Percentiles rank a stretch among this genome's conserved stretches.
These are phyloP conservation scores for Cytospora mali DNA, from an alignment of 2,329 filamentous ascomycete genomes.

Conservation along the genomic window DNA sequence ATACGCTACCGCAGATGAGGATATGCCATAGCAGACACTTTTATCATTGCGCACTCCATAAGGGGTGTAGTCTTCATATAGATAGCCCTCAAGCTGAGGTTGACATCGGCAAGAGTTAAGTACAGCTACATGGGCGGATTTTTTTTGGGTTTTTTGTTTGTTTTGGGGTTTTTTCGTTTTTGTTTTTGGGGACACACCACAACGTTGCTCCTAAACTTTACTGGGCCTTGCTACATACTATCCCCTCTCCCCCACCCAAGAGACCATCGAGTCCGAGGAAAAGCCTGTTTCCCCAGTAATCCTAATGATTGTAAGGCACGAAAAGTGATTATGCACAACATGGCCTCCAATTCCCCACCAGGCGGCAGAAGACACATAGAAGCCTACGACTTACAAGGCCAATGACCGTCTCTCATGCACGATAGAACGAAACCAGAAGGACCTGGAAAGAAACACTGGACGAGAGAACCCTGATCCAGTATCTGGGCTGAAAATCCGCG, in stretches of 20 bases:
- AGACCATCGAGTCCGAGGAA: background rate
- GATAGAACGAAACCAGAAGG: background rate
- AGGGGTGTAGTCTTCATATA: background rate
- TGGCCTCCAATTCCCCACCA: background rate
- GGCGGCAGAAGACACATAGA: background rate
- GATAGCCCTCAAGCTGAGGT: background rate
- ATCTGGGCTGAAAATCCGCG: no score
- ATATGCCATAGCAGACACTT: background rate
- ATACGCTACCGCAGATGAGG: background rate
- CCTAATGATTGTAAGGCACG: no score
- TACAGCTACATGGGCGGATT: no score
- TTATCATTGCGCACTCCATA: no score
- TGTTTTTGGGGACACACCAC: background rate
- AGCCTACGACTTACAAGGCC: background rate
- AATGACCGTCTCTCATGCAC: background rate
- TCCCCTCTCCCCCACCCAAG: no score
- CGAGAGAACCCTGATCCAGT: no score
- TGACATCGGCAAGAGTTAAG: background rate
- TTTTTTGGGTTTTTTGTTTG: no score
- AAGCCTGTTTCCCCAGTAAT: background rate
- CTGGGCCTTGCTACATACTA: background rate
- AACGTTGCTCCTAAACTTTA: background rate
- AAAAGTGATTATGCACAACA: background rate
- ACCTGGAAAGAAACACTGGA: background rate
- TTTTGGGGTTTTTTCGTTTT: no score